Base-by-base conservation (phyloP, 352 stramenopile species). In the Phytophthora europaea region DNA sequence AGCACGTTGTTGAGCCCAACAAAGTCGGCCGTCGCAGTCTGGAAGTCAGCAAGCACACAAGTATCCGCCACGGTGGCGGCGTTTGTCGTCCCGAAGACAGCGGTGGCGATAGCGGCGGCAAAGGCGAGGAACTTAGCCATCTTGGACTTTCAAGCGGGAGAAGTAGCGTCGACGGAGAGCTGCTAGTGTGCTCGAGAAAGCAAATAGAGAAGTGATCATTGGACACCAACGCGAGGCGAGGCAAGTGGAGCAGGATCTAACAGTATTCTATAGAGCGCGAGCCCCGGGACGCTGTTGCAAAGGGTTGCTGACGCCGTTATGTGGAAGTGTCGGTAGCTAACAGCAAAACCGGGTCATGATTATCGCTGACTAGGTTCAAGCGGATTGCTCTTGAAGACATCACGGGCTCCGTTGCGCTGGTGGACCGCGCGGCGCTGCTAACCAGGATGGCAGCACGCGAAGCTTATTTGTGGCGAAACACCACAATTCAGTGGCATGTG, bases 51-150 rank as follows among this genome's bases (percentile, higher is more conserved):
- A 18, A 77, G 45, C 16, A 67, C 62, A 16, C 73, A 80, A 0
- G 67, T 77, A 28, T 79, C 72, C 22, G 20, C 67, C 23, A 76
- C 72, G 4, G 72, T 80, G 52, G 70, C 65, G 10, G 70, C 70
- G 47, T 58, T 66, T 33, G 64, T 50, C 26, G 48, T 28, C 28
- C 61, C 57, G 23, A 82, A 73, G 16, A 40, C 50, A 18, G 71
- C 58, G 31, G 55, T 50, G 12, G 65, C 52, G 22, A 75, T 70
- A 4, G 68, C 55, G 40, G 70, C 51, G 61, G 75, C 76, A 66
- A 76, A 72, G 43, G 70, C 52, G 56, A 87, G 23, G 51, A 84
- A 81, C 70, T 80, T 81, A 70, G 74, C 55, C 79, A 87, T 87
- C n/a, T 68, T 73, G 65, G 56, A 40, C 13, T 71, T 52, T 63